A percentile compares a stretch with the other conserved stretches of the same genome.
These are phyloP conservation scores for Purshia tridentata DNA, from an alignment of 306 rosid species.

Conservation along the genomic window DNA sequence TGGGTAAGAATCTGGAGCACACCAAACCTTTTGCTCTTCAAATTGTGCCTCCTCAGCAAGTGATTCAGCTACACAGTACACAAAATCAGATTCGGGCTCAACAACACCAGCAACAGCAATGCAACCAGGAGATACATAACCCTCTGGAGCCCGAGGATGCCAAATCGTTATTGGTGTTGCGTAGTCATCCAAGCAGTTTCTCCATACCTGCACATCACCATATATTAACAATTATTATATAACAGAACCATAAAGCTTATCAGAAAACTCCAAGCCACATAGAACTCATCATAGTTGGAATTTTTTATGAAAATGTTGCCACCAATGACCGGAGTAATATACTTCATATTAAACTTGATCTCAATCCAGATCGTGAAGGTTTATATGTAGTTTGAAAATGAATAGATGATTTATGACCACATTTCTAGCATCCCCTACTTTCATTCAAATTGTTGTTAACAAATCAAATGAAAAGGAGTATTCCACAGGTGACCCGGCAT, in stretches of 20 bases:
- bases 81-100: constrained; percentile 76
- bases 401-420: background rate
- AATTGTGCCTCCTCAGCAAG: constrained; percentile 73
- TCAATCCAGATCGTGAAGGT: background rate
- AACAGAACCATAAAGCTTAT: background rate
- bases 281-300: background rate
- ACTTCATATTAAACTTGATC: constrained; percentile 1
- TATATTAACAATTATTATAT: background rate
- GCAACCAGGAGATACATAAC: constrained; percentile 84
- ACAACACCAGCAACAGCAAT: constrained; percentile 55
- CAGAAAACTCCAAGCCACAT: background rate
- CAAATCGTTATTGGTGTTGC: constrained; percentile 66
- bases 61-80: constrained; percentile 68
- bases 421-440: background rate
- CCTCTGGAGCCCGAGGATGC: constrained; percentile 96
- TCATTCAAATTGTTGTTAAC: background rate
- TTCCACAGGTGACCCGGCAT: background rate
- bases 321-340: background rate
- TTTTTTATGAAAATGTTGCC: background rate
- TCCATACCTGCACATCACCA: constrained; percentile 70
- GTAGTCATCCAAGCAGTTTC: constrained; percentile 84
- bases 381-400: background rate
- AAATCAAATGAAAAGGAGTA: background rate
- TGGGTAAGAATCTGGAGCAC: constrained; percentile 81
- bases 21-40: constrained; percentile 87